Evolutionary conservation across 495 filamentous ascomycete genomes (phyloP).

Genomic region (Aspergillus diversus): DNA sequence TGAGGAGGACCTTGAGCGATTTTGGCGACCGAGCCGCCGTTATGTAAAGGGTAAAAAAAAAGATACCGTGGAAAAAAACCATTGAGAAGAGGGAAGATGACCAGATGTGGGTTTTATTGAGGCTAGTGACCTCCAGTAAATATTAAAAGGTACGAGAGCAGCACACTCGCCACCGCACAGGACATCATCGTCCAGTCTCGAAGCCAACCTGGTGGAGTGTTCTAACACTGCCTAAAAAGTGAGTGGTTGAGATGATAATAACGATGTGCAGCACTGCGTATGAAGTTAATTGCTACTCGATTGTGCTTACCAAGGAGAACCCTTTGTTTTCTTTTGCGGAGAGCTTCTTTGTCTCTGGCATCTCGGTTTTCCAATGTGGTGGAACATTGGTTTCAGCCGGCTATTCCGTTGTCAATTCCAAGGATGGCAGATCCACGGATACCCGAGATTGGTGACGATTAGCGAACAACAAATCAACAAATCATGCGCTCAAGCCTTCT

Average conservation of each 20-base stretch:
- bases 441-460: neutral
- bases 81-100: no score
- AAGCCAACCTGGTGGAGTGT: constrained; percentile 17
- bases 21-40: no score
- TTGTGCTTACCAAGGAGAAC: neutral
- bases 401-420: constrained; percentile 21
- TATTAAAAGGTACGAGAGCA: neutral
- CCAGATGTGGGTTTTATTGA: neutral
- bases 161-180: constrained; percentile 29
- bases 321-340: neutral
- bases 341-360: neutral
- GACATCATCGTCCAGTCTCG: constrained; percentile 23
- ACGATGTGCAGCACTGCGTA: constrained; percentile 15
- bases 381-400: constrained; percentile 22
- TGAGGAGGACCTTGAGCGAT: no score
- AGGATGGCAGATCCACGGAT: constrained; percentile 20
- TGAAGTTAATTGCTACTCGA: constrained; percentile 16
- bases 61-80: no score
- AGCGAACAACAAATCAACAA: neutral
- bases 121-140: neutral
- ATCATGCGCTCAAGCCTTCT: constrained; percentile 1
- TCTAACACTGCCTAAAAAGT: neutral
- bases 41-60: no score
- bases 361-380: constrained; percentile 6
- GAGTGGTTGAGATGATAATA: neutral